Evolutionary conservation across 2,329 filamentous ascomycete genomes (phyloP), one percentile per base, ranked within the genome.

Genomic region (Herpotrichia juniperi): DNA sequence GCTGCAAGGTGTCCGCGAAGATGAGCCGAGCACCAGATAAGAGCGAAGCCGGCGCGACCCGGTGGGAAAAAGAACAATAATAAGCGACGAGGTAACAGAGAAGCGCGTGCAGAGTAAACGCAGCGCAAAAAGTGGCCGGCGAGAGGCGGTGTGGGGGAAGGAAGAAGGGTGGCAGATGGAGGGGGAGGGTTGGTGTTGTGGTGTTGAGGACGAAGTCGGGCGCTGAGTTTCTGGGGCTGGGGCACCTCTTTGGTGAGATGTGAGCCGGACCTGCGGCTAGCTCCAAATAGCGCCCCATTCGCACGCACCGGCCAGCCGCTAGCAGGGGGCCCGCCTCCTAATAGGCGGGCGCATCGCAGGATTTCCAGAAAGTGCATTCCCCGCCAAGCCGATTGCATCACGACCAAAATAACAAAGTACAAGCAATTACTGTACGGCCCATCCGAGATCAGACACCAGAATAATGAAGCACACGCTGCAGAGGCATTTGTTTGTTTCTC

Each of bases 1-100:
- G 51, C 32, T 57, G 59, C 56, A 62, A 63, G 58, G 63, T 63
- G 64, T 64, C n/a, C 57, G 64, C 63, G 64, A 66, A 63, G 67
- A 68, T 66, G 47, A 63, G 60, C 62, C 59, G 59, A 46, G 50
- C 48, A 45, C 44, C 55, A 32, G 63, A 65, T 60, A 63, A 59
- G 56, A 46, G 53, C 48, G 48, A 55, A 58, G 25, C 46, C 42
- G 51, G 21, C n/a, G 42, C 49, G 22, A 40, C 56, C 47, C 51
- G 51, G 46, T 51, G 53, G 37, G 58, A 58, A 57, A 63, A 63
- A 59, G 53, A 50, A 47, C 48, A 34, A 58, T 54, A 51, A 63
- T 66, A 61, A 60, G 49, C 37, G 67, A 55, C 53, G 57, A 58
- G 53, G 51, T 51, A 54, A 47, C 54, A 62, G 53, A 59, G 51